Conservation (phyloP, 805 yeast genomes). For the Pichia occidentalis region DNA sequence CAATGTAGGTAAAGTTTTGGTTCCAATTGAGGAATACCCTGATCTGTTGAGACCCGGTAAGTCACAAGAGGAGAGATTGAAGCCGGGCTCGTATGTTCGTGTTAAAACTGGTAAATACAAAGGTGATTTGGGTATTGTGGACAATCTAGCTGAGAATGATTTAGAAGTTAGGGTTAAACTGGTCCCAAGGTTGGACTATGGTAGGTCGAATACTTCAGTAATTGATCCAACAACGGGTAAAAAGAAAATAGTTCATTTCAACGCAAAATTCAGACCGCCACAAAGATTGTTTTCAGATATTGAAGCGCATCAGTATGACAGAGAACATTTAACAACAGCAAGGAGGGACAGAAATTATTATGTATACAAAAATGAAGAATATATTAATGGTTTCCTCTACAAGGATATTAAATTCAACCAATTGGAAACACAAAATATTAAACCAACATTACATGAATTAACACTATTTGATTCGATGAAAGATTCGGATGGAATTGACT, state of each 20-base stretch:
- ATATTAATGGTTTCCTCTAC: slow-evolving; percentile 77
- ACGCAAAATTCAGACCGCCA: slow-evolving; percentile 68
- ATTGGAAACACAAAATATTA: slow-evolving; percentile 70
- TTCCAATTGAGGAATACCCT: slow-evolving; percentile 94
- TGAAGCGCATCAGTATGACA: slow-evolving; percentile 83
- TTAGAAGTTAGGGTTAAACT: slow-evolving; percentile 89
- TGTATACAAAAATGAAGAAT: slow-evolving; percentile 81
- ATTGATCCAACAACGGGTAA: slow-evolving; percentile 23
- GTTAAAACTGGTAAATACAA: slow-evolving; percentile 86
- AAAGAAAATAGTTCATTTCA: slow-evolving; percentile 39
- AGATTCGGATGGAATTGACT: slow-evolving; percentile 69
- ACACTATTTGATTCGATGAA: slow-evolving; percentile 58
- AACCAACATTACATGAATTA: slow-evolving; percentile 83
- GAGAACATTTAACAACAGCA: slow-evolving; percentile 54
- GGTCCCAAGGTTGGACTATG: slow-evolving; percentile 92
- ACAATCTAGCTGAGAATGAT: slow-evolving; percentile 89
- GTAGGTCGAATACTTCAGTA: slow-evolving; percentile 38
- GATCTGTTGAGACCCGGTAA: slow-evolving; percentile 85
- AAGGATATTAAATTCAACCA: slow-evolving; percentile 82
- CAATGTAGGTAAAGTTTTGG: slow-evolving; percentile 58
- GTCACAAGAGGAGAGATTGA: slow-evolving; percentile 78
- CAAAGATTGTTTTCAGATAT: slow-evolving; percentile 82
- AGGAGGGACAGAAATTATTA: slow-evolving; percentile 58
- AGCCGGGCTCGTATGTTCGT: slow-evolving; percentile 90
- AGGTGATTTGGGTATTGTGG: slow-evolving; percentile 90